Conservation (phyloP, 805 yeast genomes). For the Barnettozyma sp. region DNA sequence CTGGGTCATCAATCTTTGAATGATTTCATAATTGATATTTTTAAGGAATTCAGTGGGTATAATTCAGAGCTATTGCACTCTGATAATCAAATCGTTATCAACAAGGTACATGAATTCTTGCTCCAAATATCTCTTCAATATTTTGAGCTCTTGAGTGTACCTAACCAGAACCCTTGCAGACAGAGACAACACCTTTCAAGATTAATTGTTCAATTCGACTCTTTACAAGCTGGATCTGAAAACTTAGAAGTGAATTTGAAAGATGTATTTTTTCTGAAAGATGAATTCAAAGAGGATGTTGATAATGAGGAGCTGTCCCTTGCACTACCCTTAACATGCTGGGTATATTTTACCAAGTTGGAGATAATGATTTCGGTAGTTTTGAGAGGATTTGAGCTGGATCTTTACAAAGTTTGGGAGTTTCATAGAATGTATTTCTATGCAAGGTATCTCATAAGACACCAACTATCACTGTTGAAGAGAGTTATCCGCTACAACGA, state of each 20-base stretch:
- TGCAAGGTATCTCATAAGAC: slow-evolving; percentile 44
- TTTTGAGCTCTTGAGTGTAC: slow-evolving; percentile 36
- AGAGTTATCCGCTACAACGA: slow-evolving; percentile 29
- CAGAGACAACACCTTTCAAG: slow-evolving; percentile 70
- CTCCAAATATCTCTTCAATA: slow-evolving; percentile 43
- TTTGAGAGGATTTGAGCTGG: slow-evolving; percentile 68
- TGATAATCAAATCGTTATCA: slow-evolving; percentile 19
- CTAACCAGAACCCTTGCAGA: slow-evolving; percentile 67
- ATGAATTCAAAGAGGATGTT: slow-evolving; percentile 17
- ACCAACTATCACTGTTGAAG: slow-evolving; percentile 36
- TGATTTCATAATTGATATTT: slow-evolving; percentile 33
- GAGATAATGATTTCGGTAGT: slow-evolving; percentile 66
- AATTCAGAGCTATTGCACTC: slow-evolving; percentile 28
- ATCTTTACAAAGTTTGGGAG: slow-evolving; percentile 69
- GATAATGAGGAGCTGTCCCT: slow-evolving; percentile 24
- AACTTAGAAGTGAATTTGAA: slow-evolving; percentile 45
- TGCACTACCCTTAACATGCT: slow-evolving; percentile 63
- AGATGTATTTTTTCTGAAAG: slow-evolving; percentile 29
- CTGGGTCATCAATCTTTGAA: slow-evolving; percentile 42
- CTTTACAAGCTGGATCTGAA: slow-evolving; percentile 72
- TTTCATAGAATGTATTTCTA: slow-evolving; percentile 63
- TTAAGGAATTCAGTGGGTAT: slow-evolving; percentile 38
- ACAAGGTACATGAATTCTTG: slow-evolving; percentile 28
- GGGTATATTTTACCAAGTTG: slow-evolving; percentile 60
- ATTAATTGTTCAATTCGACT: slow-evolving; percentile 59